Base-by-base conservation (phyloP, 441 rosid species). In the Sinapis alba region DNA sequence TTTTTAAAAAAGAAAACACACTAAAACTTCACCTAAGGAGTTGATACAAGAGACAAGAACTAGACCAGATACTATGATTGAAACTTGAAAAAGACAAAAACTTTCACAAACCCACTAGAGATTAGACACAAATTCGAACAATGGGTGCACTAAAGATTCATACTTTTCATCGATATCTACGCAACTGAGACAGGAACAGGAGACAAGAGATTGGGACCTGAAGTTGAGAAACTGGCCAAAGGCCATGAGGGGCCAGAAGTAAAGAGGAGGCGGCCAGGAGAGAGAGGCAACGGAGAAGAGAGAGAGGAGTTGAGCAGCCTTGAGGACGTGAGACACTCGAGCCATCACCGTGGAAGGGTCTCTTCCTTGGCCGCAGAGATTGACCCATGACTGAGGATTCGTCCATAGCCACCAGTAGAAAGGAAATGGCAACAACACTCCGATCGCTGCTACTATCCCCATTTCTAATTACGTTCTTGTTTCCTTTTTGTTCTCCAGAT, bases 151-250 rank as follows among this genome's bases (percentile, higher is more conserved):
- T 41, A 65, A 72, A 57, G 47, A 32, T 65, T 60, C 38, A 6
- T 67, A 60, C 0, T 30, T 56, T 28, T 6, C 66, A 34, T 16
- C 34, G 18, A 24, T 68, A 3, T 54, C 30, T 12, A 65, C 45
- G 36, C 60, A 69, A 12, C 2, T 38, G 7, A 38, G 21, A 73
- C 26, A 74, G 7, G 32, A 1, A 45, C 18, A n/a, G 3, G 16
- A 20, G 5, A 12, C 16, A 9, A 7, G 30, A 26, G 50, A 71
- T 68, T 20, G 41, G 50, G 34, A 94, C 98, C 99, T 88, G 90
- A 90, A 84, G 84, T 92, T 95, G 78, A 95, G 98, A 81, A 89
- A 90, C 86, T 92, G 98, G 64, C 96, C 99, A 69, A 88, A 87
- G 76, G 71, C 80, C 64, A 92, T 84, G 74, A 89, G 91, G 10